A percentile compares a stretch with the other conserved stretches of the same genome.
phyloP scores from a whole-genome alignment of 305 asterid genomes.

The Fraxinus dipetala region DNA sequence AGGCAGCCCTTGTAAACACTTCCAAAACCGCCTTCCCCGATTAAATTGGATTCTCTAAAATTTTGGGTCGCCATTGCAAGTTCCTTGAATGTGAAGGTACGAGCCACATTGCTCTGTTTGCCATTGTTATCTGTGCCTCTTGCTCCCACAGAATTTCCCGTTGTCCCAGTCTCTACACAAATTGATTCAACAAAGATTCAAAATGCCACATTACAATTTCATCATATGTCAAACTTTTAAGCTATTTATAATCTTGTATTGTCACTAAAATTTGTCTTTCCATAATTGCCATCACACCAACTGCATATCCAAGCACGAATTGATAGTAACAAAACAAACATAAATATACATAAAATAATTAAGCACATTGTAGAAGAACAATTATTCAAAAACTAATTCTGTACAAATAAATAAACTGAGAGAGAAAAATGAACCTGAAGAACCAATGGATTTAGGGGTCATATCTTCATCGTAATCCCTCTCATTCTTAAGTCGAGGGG shows the following conservation, averaged over 20 bases:
- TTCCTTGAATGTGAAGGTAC: slow-evolving; percentile 73
- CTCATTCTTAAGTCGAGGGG: slow-evolving; percentile 38
- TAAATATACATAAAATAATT: not conserved
- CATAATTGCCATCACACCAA: slow-evolving; percentile 28
- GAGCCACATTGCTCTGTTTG: slow-evolving; percentile 49
- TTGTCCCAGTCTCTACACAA: slow-evolving; percentile 40
- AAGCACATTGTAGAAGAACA: slow-evolving; percentile 6
- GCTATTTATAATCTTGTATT: slow-evolving; percentile 28
- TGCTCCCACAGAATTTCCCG: slow-evolving; percentile 33
- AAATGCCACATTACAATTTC: not conserved
- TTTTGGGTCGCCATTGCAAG: slow-evolving; percentile 75
- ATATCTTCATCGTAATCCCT: slow-evolving; percentile 44
- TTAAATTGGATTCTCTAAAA: slow-evolving; percentile 65
- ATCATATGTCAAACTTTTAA: not conserved
- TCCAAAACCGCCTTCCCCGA: slow-evolving; percentile 95
- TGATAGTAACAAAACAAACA: slow-evolving; percentile 10
- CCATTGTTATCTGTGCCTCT: slow-evolving; percentile 37
- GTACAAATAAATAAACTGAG: not conserved
- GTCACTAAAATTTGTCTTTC: slow-evolving; percentile 34
- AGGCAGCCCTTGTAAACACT: slow-evolving; percentile 73
- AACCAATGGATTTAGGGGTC: slow-evolving; percentile 34
- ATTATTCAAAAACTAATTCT: not conserved
- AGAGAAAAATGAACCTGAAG: slow-evolving; percentile 34
- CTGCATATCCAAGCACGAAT: slow-evolving; percentile 29
- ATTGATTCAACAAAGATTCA: slow-evolving; percentile 6